Base-by-base conservation (phyloP, 2,329 filamentous ascomycete species). In the Clonostachys byssicola region DNA sequence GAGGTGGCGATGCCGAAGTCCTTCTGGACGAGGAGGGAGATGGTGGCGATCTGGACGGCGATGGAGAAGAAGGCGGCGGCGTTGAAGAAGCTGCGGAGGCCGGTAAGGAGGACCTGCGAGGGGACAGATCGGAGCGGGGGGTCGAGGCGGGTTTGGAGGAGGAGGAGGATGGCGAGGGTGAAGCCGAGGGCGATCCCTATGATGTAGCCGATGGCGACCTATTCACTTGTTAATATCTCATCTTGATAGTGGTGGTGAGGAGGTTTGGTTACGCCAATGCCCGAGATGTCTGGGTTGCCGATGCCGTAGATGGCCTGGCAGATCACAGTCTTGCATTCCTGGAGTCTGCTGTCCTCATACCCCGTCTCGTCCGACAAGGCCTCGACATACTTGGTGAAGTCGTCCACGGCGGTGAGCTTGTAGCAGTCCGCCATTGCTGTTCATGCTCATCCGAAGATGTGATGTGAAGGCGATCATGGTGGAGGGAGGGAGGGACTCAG, bases 1-100 rank as follows among this genome's bases (percentile, higher is more conserved):
- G 33, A 35, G 2, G 51, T 54, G 18, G 50, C 53, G 30, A 60
- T 52, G 6, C 54, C 54, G 34, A 52, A 57, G 50, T 60, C 55
- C 18, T 60, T 57, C 5, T 50, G 52, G 2, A 52, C 47, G 4
- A 60, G 51, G 9, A 56, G 45, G 10, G 49, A 36, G 6, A 59
- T 54, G 0, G 51, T 49, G 16, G 58, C 56, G 5, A 58, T 41
- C 42, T 58, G 52, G 4, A 57, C 34, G 3, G 56, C 43, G 12
- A 57, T 45, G 5, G 53, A 48, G 40, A 60, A 60, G 43, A 58
- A 57, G 20, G 47, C 50, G 4, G 47, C 52, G 5, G 55, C 56
- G 34, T 50, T 44, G 14, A 57, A 51, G 46, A 54, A 57, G 9
- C 43, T 38, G 12, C n/a, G 35, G 5, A 36, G 16, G 16, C 43